Base-by-base conservation (phyloP, 768 basidiomycete species). In the Termitomyces sp. region DNA sequence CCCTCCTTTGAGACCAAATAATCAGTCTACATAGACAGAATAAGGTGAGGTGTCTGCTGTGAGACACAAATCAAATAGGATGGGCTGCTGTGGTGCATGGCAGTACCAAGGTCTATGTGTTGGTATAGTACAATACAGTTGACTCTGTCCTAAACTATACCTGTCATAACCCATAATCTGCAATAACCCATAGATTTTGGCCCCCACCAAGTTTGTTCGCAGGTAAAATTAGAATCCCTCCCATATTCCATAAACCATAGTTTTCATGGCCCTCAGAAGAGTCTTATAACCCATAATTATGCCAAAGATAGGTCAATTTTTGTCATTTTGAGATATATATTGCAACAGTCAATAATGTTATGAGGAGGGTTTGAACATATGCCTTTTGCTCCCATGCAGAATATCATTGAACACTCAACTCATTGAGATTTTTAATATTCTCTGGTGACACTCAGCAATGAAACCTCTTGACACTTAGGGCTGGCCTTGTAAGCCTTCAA, bases 221-320 rank as follows among this genome's bases (percentile, higher is more conserved):
- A 49, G 60, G 57, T 49, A 51, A 55, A 54, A 33, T 20, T 16
- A 28, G 16, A 4, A 44, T 44, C n/a, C 32, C 56, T 36, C 61
- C 54, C 61, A 62, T 62, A 62, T 47, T 2, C 56, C 56, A 62
- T 62, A 62, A 52, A 18, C 57, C 57, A 62, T 62, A 58, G 41
- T 12, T 48, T n/a, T 13, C 2, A 30, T 30, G 30, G 30, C 30
- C 30, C 30, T 30, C 30, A 30, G 53, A 18, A 23, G 47, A n/a
- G 47, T 26, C 33, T 53, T 43, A 63, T 59, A 63, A 63, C 58
- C 61, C 61, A 59, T 63, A 59, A 38, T 23, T 32, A 61, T 62
- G 46, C n/a, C 10, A 18, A 59, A 50, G 33, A 44, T 44, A 23
- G 43, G 9, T 44, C 2, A 30, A 30, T 2, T 30, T 30, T 30